Base-by-base conservation (phyloP, 176 grass and related monocot species). In the Oryza officinalis region DNA sequence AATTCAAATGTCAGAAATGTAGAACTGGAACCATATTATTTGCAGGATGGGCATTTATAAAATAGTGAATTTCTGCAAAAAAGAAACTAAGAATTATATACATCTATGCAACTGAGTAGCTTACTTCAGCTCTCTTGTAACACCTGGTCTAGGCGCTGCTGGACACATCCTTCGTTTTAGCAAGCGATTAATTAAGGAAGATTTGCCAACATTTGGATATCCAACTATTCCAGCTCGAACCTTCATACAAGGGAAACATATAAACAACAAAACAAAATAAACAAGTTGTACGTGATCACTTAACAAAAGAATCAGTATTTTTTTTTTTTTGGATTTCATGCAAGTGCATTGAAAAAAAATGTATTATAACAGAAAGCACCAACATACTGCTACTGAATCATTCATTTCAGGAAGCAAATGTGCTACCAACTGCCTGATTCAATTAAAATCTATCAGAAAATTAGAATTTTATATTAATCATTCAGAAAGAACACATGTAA, bases 121-220 rank as follows among this genome's bases (percentile, higher is more conserved):
- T 91, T 87, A 99, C 96, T 83, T 96, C 59, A 99, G 81, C 88
- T 93, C 89, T 98, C 96, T 95, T 81, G 96, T 96, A 78, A 99
- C 93, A 85, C 96, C 96, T 81, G 93, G 96, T 72, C 93, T 93
- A 17, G 93, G 90, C 85, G 96, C 96, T 77, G 96, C 93, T 85
- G 87, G 89, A 87, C 96, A 99, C 96, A 96, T 96, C 88, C 96
- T 90, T 87, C 96, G 80, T 65, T 94, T 99, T 50, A 96, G 83
- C 77, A 99, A 89, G 77, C 93, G 93, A 91, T 99, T 99, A 81
- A 99, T 94, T 79, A 99, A 83, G 84, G 96, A 99, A 60, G 93
- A 99, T 88, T 96, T 99, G 30, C 96, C 93, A 23, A 99, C 96
- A 76, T 99, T 99, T 78, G 96, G 96, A 89, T 99, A 99, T 85